Percentiles rank a stretch among this genome's conserved stretches.
Conservation (phyloP, 257 asterid genomes). For the Jacaranda mimosifolia region DNA sequence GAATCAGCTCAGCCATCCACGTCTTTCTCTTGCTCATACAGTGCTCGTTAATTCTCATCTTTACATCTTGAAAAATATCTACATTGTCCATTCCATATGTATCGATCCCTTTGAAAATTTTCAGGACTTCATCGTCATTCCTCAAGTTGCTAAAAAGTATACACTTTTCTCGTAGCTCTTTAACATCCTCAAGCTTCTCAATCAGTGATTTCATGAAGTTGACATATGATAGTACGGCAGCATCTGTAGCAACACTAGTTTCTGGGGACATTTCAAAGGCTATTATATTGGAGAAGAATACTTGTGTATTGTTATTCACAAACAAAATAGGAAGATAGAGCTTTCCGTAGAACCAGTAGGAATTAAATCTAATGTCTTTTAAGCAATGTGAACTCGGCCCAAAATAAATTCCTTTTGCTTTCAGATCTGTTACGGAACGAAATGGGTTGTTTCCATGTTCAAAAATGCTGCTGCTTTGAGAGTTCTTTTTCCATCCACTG, state of each 20-base stretch:
- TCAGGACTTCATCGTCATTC: constrained; percentile 43
- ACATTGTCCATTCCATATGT: constrained; percentile 10
- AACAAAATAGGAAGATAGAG: constrained; percentile 25
- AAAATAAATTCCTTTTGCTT: constrained; percentile 37
- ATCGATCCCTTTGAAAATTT: constrained; percentile 40
- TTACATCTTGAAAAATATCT: too few relatives aligned
- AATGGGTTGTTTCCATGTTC: neutral
- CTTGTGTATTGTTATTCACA: neutral
- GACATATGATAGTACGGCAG: too few relatives aligned
- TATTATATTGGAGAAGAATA: neutral
- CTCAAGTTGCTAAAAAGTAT: constrained; percentile 31
- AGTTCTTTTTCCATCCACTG: too few relatives aligned
- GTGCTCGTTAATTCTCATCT: neutral
- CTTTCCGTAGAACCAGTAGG: neutral
- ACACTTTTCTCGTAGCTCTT: constrained; percentile 40
- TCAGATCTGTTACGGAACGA: constrained; percentile 25
- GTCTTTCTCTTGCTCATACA: neutral
- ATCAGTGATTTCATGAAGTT: constrained; percentile 33
- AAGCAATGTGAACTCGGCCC: constrained; percentile 30
- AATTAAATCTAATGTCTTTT: neutral
- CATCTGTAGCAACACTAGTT: too few relatives aligned
- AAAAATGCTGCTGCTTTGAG: neutral
- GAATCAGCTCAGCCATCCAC: constrained; percentile 43
- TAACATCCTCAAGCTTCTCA: constrained; percentile 37
- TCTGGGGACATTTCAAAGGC: too few relatives aligned